Base-by-base conservation (phyloP, 1,284 basidiomycete species). In the Malassezia sympodialis region DNA sequence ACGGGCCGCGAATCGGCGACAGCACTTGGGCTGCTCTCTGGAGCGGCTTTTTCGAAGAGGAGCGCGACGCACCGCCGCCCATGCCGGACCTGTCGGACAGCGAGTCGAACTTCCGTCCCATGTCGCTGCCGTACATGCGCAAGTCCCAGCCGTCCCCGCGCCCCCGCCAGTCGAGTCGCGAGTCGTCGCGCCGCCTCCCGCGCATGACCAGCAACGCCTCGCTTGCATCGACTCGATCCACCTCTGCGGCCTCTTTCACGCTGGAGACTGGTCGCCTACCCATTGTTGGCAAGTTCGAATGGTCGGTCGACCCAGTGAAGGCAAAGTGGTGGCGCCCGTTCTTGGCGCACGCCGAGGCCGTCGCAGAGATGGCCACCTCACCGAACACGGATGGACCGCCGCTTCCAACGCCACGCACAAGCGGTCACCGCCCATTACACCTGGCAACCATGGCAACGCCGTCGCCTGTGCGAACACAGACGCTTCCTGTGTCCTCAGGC, bases 1-100 rank as follows among this genome's bases (percentile, higher is more conserved):
- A 52, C n/a, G 71, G 71, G 1, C 71, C 71, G 7, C 57, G 63
- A n/a, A 62, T 73, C 23, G 67, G 68, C 27, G 71, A 72, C 19
- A 54, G 47, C 15, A 58, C 69, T 5, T 73, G 71, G 71, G 50
- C 62, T n/a, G 62, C 62, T 10, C 60, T 73, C 19, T 73, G 69
- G 69, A 54, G 58, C 11, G 54, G 58, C n/a, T 67, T 68, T 48
- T 73, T 73, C 44, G 53, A 56, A 6, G 43, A 35, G 2, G 51
- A 55, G 8, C 41, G 47, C 24, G 47, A 51, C n/a, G 8, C 19
- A 14, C 15, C 28, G 8, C 40, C 32, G 32, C 23, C 19, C 19
- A 15, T 19, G 23, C n/a, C 43, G 7, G 46, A 60, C 8, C 23
- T 45, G 24, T 28, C 31, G 19, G 54, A 60, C 15, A 26, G 32